Evolutionary conservation across 208 protist species (phyloP).

Genomic region (Leptomonas pyrrhocoris): DNA sequence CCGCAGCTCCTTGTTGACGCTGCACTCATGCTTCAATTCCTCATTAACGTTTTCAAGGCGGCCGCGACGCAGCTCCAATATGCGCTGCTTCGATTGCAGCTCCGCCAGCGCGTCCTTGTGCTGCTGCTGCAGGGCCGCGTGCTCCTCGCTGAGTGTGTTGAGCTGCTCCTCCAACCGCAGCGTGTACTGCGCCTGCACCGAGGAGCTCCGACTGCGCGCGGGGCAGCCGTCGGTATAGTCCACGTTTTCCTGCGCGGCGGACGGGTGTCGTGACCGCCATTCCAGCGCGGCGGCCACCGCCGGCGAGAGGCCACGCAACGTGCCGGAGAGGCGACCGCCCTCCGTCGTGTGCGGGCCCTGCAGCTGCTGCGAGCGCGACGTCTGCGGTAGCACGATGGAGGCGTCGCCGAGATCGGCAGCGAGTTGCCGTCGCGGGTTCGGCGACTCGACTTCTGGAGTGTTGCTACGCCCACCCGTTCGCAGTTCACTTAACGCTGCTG

Average conservation of each 20-base stretch:
- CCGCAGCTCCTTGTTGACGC: conserved; percentile 50
- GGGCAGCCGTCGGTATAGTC: not conserved
- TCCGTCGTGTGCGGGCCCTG: conserved; percentile 2
- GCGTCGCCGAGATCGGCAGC: conserved; percentile 1
- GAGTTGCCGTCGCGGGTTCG: conserved; percentile 27
- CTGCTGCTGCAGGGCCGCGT: conserved; percentile 39
- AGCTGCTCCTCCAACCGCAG: conserved; percentile 38
- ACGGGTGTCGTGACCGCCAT: conserved; percentile 17
- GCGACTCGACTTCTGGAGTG: conserved; percentile 22
- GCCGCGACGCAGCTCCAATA: conserved; percentile 65
- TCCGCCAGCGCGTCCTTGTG: conserved; percentile 50
- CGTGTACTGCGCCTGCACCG: conserved; percentile 34
- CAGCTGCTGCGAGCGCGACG: conserved; percentile 17
- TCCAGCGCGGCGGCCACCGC: conserved; percentile 16
- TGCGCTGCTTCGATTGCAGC: conserved; percentile 56
- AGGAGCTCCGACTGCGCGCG: too few species aligned
- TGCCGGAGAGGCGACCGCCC: not conserved
- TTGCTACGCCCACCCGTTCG: not conserved
- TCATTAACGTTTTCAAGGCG: conserved; percentile 78
- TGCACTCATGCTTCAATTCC: conserved; percentile 62
- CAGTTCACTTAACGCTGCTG: not conserved
- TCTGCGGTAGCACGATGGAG: conserved; percentile 16
- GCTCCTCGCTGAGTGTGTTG: conserved; percentile 16
- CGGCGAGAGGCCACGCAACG: conserved; percentile 3
- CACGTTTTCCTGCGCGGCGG: not conserved